phyloP scores from a whole-genome alignment of 1,139 yeast genomes.

The Blastobotrys apis region DNA sequence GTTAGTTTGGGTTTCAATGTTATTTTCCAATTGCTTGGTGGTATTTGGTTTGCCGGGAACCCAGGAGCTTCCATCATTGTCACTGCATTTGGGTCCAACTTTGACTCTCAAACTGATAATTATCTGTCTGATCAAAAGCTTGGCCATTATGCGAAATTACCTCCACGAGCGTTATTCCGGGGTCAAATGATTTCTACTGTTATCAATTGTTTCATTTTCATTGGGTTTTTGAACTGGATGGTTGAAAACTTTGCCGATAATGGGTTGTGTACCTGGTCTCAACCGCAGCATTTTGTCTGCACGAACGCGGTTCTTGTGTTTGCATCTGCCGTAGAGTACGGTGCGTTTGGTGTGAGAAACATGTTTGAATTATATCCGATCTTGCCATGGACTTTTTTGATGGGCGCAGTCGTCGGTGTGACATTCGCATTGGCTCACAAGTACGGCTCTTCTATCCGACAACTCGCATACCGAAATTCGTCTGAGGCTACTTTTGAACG shows the following conservation, averaged over 20 bases:
- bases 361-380: constrained; percentile 48
- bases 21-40: constrained; percentile 55
- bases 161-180: constrained; percentile 58
- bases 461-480: neutral
- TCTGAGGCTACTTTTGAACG: neutral
- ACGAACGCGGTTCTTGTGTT: constrained; percentile 43
- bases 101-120: constrained; percentile 48
- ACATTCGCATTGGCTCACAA: neutral
- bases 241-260: constrained; percentile 38
- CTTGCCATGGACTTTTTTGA: constrained; percentile 42
- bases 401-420: constrained; percentile 31
- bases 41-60: constrained; percentile 60
- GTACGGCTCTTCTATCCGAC: neutral
- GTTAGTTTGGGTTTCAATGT: constrained; percentile 52
- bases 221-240: constrained; percentile 54
- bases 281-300: constrained; percentile 35
- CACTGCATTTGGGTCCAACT: constrained; percentile 55
- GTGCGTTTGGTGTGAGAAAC: constrained; percentile 60
- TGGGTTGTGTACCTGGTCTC: constrained; percentile 47
- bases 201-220: constrained; percentile 40
- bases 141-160: constrained; percentile 57
- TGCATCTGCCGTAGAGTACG: constrained; percentile 55
- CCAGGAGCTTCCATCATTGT: constrained; percentile 55
- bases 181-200: constrained; percentile 47
- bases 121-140: constrained; percentile 48